A percentile compares a stretch with the other conserved stretches of the same genome.
phyloP scores from a whole-genome alignment of 192 early-diverging fungal genomes.

The Umbelopsis isabellina region DNA sequence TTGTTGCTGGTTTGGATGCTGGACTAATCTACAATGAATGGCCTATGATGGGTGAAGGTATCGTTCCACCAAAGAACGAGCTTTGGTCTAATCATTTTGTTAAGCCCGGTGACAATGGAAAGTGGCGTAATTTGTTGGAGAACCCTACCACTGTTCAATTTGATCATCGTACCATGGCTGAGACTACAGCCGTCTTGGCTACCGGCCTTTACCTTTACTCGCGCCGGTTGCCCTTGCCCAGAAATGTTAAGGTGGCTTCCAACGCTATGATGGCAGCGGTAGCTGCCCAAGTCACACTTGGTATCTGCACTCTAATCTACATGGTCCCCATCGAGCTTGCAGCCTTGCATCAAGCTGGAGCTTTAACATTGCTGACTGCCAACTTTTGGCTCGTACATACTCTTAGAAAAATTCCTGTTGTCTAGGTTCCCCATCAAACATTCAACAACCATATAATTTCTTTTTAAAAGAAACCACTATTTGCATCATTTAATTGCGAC shows the following conservation, averaged over 20 bases:
- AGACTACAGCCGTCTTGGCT: conserved; percentile 75
- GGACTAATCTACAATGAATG: conserved; percentile 98
- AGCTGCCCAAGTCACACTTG: conserved; percentile 79
- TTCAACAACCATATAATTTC: not conserved
- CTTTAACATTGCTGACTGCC: conserved; percentile 81
- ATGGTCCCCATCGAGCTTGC: conserved; percentile 93
- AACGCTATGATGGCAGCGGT: conserved; percentile 78
- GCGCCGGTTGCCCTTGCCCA: conserved; percentile 72
- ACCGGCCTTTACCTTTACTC: conserved; percentile 77
- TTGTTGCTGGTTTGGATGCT: conserved; percentile 97
- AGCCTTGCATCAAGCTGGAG: conserved; percentile 93
- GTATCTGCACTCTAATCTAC: conserved; percentile 92
- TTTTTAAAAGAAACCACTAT: too few relatives aligned
- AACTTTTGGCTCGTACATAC: conserved; percentile 79
- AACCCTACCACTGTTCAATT: conserved; percentile 96
- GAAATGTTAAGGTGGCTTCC: conserved; percentile 64
- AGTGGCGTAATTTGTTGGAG: conserved; percentile 89
- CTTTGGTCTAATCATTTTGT: conserved; percentile 57
- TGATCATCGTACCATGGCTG: conserved; percentile 90
- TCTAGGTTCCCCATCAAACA: not conserved
- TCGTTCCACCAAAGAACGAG: conserved; percentile 77
- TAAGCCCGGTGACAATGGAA: conserved; percentile 50
- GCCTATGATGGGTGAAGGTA: conserved; percentile 87
- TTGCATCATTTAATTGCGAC: too few relatives aligned
- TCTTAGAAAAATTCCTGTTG: conserved; percentile 57